Percentiles rank a stretch among this genome's conserved stretches.
Evolutionary conservation across 2,329 filamentous ascomycete species (phyloP).

Genomic region (Fusarium veterinarium): DNA sequence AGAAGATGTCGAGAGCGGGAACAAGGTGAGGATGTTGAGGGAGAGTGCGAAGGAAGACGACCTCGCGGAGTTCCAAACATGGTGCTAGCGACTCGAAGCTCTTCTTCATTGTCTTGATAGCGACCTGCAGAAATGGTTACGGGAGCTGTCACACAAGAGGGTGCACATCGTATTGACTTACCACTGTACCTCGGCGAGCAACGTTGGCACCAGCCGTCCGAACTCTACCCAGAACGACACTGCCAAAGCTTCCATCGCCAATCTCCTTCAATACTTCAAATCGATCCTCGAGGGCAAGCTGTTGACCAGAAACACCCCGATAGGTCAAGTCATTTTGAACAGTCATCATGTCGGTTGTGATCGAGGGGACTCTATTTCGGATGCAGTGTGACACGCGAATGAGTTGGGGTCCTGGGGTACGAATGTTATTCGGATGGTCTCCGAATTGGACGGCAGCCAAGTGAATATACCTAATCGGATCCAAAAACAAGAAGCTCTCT

Average conservation of each 20-base stretch:
- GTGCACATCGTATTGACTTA: slow-evolving; percentile 62
- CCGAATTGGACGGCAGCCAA: slow-evolving; percentile 30
- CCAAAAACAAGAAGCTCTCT: slow-evolving; percentile 48
- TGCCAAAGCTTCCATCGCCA: slow-evolving; percentile 98
- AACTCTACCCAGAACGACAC: slow-evolving; percentile 90
- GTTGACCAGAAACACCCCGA: slow-evolving; percentile 70
- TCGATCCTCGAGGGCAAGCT: slow-evolving; percentile 84
- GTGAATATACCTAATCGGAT: slow-evolving; percentile 44
- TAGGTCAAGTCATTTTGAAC: slow-evolving; percentile 79
- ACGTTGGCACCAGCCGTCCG: slow-evolving; percentile 89
- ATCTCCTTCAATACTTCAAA: slow-evolving; percentile 99
- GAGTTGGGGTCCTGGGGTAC: slow-evolving; percentile 35
- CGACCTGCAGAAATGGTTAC: slow-evolving; percentile 71
- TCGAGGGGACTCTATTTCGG: slow-evolving; percentile 33
- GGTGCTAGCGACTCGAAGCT: slow-evolving; percentile 92
- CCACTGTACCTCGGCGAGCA: slow-evolving; percentile 90
- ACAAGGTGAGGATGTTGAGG: slow-evolving; percentile 92
- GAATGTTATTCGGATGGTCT: slow-evolving; percentile 34
- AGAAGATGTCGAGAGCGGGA: slow-evolving; percentile 97
- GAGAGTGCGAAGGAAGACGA: slow-evolving; percentile 93
- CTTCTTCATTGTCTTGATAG: slow-evolving; percentile 99
- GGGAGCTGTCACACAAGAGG: slow-evolving; percentile 22
- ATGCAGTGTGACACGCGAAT: slow-evolving; percentile 29
- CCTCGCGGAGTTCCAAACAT: slow-evolving; percentile 93
- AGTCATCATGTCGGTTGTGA: slow-evolving; percentile 70